Percentiles rank a stretch among this genome's conserved stretches.
Conservation (phyloP, 768 basidiomycete species). For the Mycena rosella region DNA sequence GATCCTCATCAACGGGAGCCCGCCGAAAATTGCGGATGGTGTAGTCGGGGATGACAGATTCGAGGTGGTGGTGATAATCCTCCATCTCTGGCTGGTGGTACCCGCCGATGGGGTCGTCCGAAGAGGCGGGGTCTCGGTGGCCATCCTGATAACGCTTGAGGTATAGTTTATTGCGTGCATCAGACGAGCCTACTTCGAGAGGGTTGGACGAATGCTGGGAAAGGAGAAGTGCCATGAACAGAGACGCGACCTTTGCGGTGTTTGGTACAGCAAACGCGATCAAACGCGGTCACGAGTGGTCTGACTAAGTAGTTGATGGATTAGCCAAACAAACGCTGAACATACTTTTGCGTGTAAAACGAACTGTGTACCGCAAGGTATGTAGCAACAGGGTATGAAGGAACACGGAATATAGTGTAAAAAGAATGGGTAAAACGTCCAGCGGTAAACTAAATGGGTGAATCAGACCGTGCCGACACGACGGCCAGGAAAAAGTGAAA, state of each 20-base stretch:
- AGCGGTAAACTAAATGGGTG: constrained; percentile 31
- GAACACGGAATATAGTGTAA: constrained; percentile 16
- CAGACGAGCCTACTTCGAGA: constrained; percentile 75
- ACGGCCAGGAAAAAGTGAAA: constrained; percentile 14
- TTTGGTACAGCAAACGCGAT: not conserved
- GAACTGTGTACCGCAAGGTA: constrained; percentile 18
- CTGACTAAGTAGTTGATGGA: not conserved
- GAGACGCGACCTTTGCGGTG: not conserved
- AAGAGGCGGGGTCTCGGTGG: constrained; percentile 50
- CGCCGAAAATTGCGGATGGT: constrained; percentile 28
- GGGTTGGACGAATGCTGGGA: constrained; percentile 84
- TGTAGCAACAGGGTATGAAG: constrained; percentile 23
- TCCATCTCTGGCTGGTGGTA: constrained; percentile 54
- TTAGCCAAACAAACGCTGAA: not conserved
- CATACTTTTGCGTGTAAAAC: constrained; percentile 23
- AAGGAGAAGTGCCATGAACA: constrained; percentile 39
- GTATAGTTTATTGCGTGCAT: constrained; percentile 63
- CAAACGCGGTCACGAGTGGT: constrained; percentile 23
- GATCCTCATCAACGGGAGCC: constrained; percentile 58
- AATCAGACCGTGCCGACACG: not conserved
- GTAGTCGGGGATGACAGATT: constrained; percentile 53
- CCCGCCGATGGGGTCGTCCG: constrained; percentile 66
- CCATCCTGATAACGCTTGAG: constrained; percentile 50
- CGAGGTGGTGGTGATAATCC: constrained; percentile 65
- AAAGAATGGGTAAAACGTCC: constrained; percentile 30